A percentile compares a stretch with the other conserved stretches of the same genome.
Conservation (phyloP, 306 rosid genomes). For the Cajanus cajan region DNA sequence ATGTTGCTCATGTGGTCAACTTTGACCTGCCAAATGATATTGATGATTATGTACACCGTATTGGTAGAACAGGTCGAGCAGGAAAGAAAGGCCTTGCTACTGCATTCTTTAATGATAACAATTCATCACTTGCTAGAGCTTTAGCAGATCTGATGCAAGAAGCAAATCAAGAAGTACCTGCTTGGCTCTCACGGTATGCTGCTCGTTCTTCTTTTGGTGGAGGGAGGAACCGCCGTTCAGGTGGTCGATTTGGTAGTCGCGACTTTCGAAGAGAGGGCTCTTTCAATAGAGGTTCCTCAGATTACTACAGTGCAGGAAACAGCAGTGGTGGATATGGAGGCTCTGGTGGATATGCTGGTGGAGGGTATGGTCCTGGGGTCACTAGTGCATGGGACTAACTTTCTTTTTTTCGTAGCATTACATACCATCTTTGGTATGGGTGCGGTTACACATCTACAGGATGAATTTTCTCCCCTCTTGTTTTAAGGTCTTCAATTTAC, state of each 20-base stretch:
- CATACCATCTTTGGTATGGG: constrained; percentile 40
- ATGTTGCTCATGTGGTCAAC: constrained; percentile 79
- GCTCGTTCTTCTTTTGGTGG: constrained; percentile 59
- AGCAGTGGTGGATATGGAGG: constrained; percentile 54
- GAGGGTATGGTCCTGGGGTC: constrained; percentile 68
- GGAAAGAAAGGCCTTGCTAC: constrained; percentile 82
- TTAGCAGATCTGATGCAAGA: constrained; percentile 82
- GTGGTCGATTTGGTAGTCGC: constrained; percentile 80
- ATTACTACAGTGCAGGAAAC: constrained; percentile 47
- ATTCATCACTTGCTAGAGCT: constrained; percentile 58
- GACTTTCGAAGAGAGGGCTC: constrained; percentile 69
- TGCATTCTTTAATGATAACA: constrained; percentile 80
- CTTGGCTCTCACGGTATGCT: constrained; percentile 70
- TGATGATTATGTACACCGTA: constrained; percentile 86
- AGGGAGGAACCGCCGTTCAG: constrained; percentile 74
- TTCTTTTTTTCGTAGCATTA: constrained; percentile 27
- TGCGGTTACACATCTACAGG: constrained; percentile 30
- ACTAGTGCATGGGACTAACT: constrained; percentile 73
- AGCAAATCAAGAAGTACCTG: constrained; percentile 82
- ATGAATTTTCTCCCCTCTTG: constrained; percentile 26
- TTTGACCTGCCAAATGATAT: constrained; percentile 88
- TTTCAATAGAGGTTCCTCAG: constrained; percentile 56
- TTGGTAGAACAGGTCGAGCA: constrained; percentile 87
- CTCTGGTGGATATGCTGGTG: constrained; percentile 50
- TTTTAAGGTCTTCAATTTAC: constrained; percentile 26